Evolutionary conservation across 1,284 basidiomycete species (phyloP).

Genomic region (Trichosporon faecale): DNA sequence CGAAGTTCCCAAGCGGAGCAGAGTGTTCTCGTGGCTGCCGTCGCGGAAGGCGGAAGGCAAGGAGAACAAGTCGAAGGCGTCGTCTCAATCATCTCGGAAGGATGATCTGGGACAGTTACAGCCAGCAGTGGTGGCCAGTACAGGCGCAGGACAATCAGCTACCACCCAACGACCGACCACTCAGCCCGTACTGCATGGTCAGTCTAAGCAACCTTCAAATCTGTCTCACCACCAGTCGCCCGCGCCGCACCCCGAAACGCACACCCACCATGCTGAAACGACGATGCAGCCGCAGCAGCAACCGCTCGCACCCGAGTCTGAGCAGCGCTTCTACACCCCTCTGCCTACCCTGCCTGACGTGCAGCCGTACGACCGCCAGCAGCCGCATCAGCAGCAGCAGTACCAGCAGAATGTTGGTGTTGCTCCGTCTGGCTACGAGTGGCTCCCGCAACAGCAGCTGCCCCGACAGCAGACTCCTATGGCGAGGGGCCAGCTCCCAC

Average conservation of each 20-base stretch:
- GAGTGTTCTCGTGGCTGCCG: constrained; percentile 3
- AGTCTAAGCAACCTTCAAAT: constrained; percentile 7
- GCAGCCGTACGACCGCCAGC: no score
- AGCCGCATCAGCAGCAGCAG: no score
- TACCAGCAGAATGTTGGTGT: background rate
- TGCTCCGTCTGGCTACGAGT: background rate
- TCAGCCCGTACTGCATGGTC: constrained; percentile 4
- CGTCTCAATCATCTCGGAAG: background rate
- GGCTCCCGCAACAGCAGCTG: background rate
- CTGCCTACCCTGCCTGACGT: no score
- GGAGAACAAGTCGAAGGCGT: background rate
- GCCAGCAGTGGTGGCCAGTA: background rate
- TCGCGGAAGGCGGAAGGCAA: background rate
- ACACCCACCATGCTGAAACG: background rate
- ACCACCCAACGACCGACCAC: background rate
- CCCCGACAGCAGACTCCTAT: background rate
- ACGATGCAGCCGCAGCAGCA: background rate
- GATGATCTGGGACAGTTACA: background rate
- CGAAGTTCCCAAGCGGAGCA: background rate
- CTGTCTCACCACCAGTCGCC: constrained; percentile 2
- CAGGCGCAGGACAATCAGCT: background rate
- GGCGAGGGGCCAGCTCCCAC: background rate
- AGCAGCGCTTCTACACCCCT: background rate
- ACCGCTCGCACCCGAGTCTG: background rate
- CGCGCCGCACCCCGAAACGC: background rate